phyloP scores from a whole-genome alignment of 768 basidiomycete genomes.

The Phanerochaete sordida region DNA sequence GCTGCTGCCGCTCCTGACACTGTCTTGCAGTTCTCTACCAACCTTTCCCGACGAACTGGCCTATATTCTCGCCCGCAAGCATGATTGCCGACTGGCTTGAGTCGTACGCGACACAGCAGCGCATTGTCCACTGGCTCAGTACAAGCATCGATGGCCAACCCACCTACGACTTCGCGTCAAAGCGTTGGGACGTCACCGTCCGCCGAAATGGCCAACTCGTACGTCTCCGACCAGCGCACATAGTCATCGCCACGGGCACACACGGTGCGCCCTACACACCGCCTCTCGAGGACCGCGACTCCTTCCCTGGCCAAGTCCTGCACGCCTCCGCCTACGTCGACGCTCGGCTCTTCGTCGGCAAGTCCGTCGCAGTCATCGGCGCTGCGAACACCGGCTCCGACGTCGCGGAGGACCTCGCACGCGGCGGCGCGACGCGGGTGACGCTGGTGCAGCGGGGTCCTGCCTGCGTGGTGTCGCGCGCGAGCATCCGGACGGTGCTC shows the following conservation, averaged over 20 bases:
- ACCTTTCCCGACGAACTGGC: conserved; percentile 35
- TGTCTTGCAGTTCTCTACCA: conserved; percentile 14
- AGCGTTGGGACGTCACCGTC: conserved; percentile 32
- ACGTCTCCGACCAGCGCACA: conserved; percentile 32
- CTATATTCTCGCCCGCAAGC: conserved; percentile 34
- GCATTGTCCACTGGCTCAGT: conserved; percentile 39
- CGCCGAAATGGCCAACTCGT: conserved; percentile 25
- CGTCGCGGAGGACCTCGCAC: conserved; percentile 33
- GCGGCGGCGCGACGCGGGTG: conserved; percentile 29
- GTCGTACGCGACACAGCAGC: conserved; percentile 34
- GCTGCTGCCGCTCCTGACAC: background rate
- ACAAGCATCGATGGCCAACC: conserved; percentile 29
- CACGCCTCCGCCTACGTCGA: conserved; percentile 30
- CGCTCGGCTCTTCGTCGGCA: conserved; percentile 26
- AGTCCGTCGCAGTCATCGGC: conserved; percentile 36
- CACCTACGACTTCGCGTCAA: conserved; percentile 26
- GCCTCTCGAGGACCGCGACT: conserved; percentile 16
- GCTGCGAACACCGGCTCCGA: conserved; percentile 39
- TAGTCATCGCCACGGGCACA: conserved; percentile 36
- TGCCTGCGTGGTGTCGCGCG: conserved; percentile 28
- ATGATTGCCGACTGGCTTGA: conserved; percentile 43
- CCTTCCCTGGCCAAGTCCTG: conserved; percentile 29
- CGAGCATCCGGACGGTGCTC: background rate
- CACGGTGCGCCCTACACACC: conserved; percentile 33
- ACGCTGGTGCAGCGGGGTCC: conserved; percentile 41